phyloP scores from a whole-genome alignment of 2,329 filamentous ascomycete genomes.

The Fusarium beomiforme region DNA sequence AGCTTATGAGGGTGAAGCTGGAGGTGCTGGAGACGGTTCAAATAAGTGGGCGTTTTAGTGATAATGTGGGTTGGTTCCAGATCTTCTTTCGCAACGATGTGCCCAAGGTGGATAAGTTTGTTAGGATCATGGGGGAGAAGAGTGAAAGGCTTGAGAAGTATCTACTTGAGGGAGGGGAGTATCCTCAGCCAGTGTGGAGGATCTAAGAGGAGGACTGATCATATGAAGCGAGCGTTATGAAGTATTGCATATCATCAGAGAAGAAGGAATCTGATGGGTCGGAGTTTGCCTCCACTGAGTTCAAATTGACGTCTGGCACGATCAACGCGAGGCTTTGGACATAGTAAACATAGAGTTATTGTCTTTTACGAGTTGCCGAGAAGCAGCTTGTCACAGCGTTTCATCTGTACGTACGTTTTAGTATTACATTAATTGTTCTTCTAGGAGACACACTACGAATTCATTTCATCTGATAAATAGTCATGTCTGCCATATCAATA shows the following conservation, averaged over 20 bases:
- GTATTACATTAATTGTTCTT: no score
- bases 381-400: no score
- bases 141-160: slow-evolving; percentile 23
- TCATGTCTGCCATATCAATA: no score
- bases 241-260: not conserved
- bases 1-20: slow-evolving; percentile 15
- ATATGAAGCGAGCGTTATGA: not conserved
- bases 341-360: no score
- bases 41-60: slow-evolving; percentile 18
- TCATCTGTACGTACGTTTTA: no score
- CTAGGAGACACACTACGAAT: no score
- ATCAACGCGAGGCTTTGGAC: no score
- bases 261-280: not conserved
- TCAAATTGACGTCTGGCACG: no score
- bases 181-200: slow-evolving; percentile 22
- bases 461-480: no score
- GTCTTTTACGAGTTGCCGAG: no score
- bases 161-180: slow-evolving; percentile 31
- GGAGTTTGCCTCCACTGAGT: no score
- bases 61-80: slow-evolving; percentile 28
- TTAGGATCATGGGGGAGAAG: not conserved
- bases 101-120: not conserved
- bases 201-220: not conserved
- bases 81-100: slow-evolving; percentile 7
- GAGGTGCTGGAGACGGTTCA: slow-evolving; percentile 5